These are phyloP conservation scores for Gossypium raimondii DNA, from an alignment of 345 rosid genomes.

Conservation along the genomic window DNA sequence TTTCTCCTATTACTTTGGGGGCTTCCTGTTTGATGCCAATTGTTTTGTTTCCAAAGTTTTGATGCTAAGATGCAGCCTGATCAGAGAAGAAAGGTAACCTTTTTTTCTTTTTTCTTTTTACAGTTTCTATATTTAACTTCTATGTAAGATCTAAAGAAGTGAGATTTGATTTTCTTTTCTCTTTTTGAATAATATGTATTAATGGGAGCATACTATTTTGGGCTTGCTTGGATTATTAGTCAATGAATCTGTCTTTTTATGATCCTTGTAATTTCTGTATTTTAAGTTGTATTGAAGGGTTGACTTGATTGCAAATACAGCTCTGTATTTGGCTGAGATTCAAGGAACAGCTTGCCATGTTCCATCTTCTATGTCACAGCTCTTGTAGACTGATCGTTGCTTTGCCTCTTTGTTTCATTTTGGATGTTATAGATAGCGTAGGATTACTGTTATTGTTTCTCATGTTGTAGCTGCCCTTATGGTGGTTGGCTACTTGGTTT, in stretches of 20 bases:
- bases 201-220: neutral
- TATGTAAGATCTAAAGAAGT: neutral
- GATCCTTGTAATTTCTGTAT: neutral
- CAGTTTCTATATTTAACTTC: neutral
- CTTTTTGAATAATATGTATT: neutral
- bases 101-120: neutral
- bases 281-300: neutral
- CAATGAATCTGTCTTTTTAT: neutral
- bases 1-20: slow-evolving; percentile 2
- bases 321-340: neutral
- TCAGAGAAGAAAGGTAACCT: slow-evolving; percentile 76
- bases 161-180: neutral
- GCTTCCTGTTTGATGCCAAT: slow-evolving; percentile 12
- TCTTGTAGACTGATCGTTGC: neutral
- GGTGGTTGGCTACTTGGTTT: neutral
- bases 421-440: neutral
- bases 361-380: neutral
- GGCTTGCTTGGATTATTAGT: slow-evolving; percentile 5
- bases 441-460: neutral
- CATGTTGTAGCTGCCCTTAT: neutral
- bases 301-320: neutral
- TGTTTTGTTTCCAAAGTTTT: slow-evolving; percentile 30
- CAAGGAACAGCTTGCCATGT: slow-evolving; percentile 5
- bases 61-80: slow-evolving; percentile 86
- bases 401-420: neutral